Evolutionary conservation across 1,284 basidiomycete species (phyloP).

Genomic region (Testicularia cyperi): DNA sequence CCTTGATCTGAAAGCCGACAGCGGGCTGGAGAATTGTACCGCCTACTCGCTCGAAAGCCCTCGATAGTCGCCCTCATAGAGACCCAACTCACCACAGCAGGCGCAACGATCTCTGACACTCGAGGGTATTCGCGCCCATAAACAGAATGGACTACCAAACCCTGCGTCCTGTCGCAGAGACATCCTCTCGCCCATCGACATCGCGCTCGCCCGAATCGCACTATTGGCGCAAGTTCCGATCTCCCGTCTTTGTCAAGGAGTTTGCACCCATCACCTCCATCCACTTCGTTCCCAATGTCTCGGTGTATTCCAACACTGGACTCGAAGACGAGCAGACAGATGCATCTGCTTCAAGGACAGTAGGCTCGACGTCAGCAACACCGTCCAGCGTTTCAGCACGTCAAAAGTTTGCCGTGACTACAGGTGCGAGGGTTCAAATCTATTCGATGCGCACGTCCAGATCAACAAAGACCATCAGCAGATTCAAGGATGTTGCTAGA

Average conservation of each 20-base stretch:
- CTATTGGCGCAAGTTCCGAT: constrained; percentile 56
- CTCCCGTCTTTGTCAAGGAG: constrained; percentile 57
- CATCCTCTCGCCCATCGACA: constrained; percentile 16
- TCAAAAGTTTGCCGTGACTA: constrained; percentile 84
- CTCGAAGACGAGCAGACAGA: constrained; percentile 11
- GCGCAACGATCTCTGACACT: too few relatives aligned
- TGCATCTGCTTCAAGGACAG: constrained; percentile 1
- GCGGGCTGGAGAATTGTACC: too few relatives aligned
- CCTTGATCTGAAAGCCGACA: too few relatives aligned
- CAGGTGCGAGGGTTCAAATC: constrained; percentile 89
- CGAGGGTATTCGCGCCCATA: too few relatives aligned
- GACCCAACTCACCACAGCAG: too few relatives aligned
- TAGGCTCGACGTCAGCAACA: constrained; percentile 24
- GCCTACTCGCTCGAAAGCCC: too few relatives aligned
- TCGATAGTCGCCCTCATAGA: too few relatives aligned
- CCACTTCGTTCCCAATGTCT: constrained; percentile 50
- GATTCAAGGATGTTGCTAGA: constrained; percentile 93
- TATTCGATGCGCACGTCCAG: constrained; percentile 94
- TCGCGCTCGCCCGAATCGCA: constrained; percentile 43
- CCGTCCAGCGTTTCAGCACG: constrained; percentile 26
- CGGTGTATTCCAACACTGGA: constrained; percentile 19
- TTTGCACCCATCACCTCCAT: constrained; percentile 57
- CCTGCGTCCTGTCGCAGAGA: constrained; percentile 12
- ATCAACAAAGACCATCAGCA: constrained; percentile 89
- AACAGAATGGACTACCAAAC: constrained; percentile 37